Percentiles rank a stretch among this genome's conserved stretches.
phyloP scores from a whole-genome alignment of 2,329 filamentous ascomycete species.

The Triangularia setosa region DNA sequence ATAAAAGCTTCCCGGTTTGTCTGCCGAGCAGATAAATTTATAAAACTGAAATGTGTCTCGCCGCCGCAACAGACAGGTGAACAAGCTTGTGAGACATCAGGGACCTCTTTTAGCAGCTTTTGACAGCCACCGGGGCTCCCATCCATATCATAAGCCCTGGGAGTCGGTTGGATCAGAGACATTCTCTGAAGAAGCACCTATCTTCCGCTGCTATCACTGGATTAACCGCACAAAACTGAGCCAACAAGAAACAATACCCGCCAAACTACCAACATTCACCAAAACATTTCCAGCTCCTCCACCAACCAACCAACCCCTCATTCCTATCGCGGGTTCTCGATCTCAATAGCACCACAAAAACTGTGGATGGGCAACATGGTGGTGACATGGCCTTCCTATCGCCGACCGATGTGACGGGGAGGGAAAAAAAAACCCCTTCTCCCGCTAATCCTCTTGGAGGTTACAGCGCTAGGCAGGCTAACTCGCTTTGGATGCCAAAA shows the following conservation, averaged over 20 bases:
- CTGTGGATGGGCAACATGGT: too few relatives aligned
- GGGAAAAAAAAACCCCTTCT: neutral
- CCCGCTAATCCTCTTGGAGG: neutral
- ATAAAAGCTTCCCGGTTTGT: neutral
- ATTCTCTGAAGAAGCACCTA: neutral
- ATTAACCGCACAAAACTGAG: too few relatives aligned
- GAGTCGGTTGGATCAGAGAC: neutral
- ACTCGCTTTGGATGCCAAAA: neutral
- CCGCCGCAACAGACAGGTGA: conserved; percentile 1
- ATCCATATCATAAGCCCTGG: neutral
- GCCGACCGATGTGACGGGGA: neutral
- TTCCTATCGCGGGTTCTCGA: too few relatives aligned
- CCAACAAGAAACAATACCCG: too few relatives aligned
- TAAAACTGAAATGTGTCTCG: neutral
- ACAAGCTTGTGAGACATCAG: neutral
- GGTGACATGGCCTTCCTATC: neutral
- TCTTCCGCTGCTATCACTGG: too few relatives aligned
- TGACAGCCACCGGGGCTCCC: neutral
- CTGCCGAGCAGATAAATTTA: neutral
- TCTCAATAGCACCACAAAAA: neutral
- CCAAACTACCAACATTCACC: too few relatives aligned
- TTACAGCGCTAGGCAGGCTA: neutral
- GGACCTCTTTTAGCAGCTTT: neutral
- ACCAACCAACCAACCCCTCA: neutral
- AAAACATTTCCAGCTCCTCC: neutral